Conservation (phyloP, 306 rosid species). For the Cicer bijugum region DNA sequence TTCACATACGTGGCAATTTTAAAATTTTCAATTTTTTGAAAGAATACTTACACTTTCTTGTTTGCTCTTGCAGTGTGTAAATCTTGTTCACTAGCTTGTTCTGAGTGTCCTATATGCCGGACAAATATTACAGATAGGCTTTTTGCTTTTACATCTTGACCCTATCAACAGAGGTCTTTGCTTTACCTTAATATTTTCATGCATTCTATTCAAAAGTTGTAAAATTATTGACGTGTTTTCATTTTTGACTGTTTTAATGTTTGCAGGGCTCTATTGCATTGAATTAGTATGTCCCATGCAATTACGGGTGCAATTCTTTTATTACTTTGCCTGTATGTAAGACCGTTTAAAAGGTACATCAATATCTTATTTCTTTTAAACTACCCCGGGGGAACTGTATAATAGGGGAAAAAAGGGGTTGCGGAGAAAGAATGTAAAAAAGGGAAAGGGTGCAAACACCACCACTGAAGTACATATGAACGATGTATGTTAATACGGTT, state of each 20-base stretch:
- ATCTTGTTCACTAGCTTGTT: slow-evolving; percentile 97
- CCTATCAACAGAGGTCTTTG: slow-evolving; percentile 54
- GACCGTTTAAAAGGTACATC: slow-evolving; percentile 70
- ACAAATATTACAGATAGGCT: slow-evolving; percentile 95
- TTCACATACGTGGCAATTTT: slow-evolving; percentile 10
- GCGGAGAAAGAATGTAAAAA: slow-evolving; percentile 49
- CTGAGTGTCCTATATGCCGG: slow-evolving; percentile 97
- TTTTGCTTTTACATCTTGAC: slow-evolving; percentile 86
- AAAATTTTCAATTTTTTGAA: slow-evolving; percentile 4
- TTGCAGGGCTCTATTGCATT: slow-evolving; percentile 63
- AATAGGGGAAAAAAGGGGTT: slow-evolving; percentile 57
- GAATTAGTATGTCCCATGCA: slow-evolving; percentile 50
- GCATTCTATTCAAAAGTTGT: slow-evolving; percentile 19
- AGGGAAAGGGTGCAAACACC: slow-evolving; percentile 41
- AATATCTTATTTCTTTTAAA: slow-evolving; percentile 52
- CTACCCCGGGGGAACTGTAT: slow-evolving; percentile 63
- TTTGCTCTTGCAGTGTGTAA: slow-evolving; percentile 67
- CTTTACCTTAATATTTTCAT: slow-evolving; percentile 1
- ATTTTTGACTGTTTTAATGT: slow-evolving; percentile 20
- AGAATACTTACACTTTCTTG: slow-evolving; percentile 29
- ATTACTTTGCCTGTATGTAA: slow-evolving; percentile 79
- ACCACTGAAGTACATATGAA: slow-evolving; percentile 52
- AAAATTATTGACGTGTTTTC: slow-evolving; percentile 19
- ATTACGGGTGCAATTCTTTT: slow-evolving; percentile 75
- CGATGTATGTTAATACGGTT: slow-evolving; percentile 52